Percentiles rank a stretch among this genome's conserved stretches.
Conservation (phyloP, 1,284 basidiomycete species). For the Fomitiporia mediterranea region DNA sequence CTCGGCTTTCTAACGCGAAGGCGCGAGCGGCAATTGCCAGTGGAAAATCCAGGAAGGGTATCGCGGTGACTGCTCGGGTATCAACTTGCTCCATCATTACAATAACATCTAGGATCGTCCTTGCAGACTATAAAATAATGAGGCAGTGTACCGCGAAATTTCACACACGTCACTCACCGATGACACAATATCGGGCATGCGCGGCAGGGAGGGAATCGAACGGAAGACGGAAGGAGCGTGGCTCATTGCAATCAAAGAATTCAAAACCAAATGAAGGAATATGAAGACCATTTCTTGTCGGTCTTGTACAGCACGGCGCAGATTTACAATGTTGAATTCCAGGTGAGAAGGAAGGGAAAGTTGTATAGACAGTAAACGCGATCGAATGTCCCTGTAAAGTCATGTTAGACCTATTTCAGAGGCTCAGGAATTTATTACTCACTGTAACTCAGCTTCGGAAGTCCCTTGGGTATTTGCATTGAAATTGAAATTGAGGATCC, state of each 20-base stretch:
- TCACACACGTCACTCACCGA: constrained; percentile 9
- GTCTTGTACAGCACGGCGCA: constrained; percentile 17
- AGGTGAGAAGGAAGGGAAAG: constrained; percentile 17
- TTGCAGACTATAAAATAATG: constrained; percentile 12
- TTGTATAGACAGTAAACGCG: constrained; percentile 15
- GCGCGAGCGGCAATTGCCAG: constrained; percentile 19
- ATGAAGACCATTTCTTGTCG: constrained; percentile 17
- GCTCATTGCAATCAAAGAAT: constrained; percentile 17
- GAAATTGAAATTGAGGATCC: constrained; percentile 8
- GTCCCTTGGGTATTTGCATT: constrained; percentile 8
- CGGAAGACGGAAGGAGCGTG: constrained; percentile 20
- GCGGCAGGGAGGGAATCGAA: constrained; percentile 1
- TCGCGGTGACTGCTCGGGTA: constrained; percentile 6
- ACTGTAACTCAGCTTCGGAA: constrained; percentile 16
- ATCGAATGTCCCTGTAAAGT: constrained; percentile 13
- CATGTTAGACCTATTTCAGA: not conserved
- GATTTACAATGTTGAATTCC: constrained; percentile 17
- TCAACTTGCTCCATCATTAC: constrained; percentile 19
- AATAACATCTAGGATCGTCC: constrained; percentile 18
- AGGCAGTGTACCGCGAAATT: not conserved
- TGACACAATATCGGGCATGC: constrained; percentile 15
- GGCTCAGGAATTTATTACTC: not conserved
- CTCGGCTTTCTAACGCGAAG: constrained; percentile 18
- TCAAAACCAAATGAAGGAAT: constrained; percentile 20
- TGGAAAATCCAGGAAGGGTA: constrained; percentile 21